A percentile compares a stretch with the other conserved stretches of the same genome.
Conservation (phyloP, 805 yeast genomes). For the Maudiozyma pseudohumilis region DNA sequence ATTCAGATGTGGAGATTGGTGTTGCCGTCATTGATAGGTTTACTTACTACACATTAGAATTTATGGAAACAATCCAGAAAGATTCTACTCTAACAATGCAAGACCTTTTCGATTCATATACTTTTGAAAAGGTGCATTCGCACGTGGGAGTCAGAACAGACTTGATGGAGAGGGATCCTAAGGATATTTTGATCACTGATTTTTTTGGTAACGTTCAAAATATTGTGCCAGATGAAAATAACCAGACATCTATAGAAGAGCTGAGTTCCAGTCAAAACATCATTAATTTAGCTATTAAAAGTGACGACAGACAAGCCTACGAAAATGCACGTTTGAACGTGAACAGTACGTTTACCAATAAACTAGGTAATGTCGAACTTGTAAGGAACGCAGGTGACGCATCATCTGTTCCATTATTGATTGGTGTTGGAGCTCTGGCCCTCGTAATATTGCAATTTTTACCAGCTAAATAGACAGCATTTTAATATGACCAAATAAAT, state of each 20-base stretch:
- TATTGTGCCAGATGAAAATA: conserved; percentile 55
- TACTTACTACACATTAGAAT: conserved; percentile 85
- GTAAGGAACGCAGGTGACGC: neutral
- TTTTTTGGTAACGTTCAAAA: conserved; percentile 90
- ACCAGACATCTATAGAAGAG: neutral
- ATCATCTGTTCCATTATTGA: neutral
- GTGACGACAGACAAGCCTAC: neutral
- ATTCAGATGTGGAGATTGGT: conserved; percentile 90
- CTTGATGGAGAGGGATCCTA: conserved; percentile 49
- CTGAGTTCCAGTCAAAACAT: conserved; percentile 1
- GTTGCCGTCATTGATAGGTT: conserved; percentile 97
- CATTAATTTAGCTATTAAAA: conserved; percentile 6
- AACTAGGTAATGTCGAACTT: neutral
- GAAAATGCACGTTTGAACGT: neutral
- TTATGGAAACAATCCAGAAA: conserved; percentile 70
- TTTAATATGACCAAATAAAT: no score
- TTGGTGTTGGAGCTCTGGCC: neutral
- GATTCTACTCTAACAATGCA: conserved; percentile 66
- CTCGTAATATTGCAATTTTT: neutral
- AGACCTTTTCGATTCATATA: conserved; percentile 76
- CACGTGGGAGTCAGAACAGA: conserved; percentile 90
- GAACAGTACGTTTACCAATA: neutral
- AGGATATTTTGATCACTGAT: conserved; percentile 72
- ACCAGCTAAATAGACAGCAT: neutral
- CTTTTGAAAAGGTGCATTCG: conserved; percentile 78